These are phyloP conservation scores for Fragilariopsis cylindrus DNA, from an alignment of 108 stramenopile genomes.

Conservation along the genomic window DNA sequence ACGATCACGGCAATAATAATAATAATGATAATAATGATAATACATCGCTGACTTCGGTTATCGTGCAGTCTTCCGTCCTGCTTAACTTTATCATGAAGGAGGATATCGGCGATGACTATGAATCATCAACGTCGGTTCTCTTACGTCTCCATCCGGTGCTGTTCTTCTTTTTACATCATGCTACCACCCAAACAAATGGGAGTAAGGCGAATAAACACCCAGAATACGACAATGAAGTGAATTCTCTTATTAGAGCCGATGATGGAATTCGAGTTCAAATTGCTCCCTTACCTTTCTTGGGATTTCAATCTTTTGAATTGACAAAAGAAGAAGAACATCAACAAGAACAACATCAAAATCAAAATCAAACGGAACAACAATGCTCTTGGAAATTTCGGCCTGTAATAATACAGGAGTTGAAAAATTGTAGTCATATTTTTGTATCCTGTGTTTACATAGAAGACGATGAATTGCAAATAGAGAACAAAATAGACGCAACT, in stretches of 20 bases:
- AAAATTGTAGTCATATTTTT: background rate
- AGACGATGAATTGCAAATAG: background rate
- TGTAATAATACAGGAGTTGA: background rate
- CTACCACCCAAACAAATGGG: background rate
- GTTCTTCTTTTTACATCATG: conserved; percentile 12
- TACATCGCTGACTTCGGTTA: background rate
- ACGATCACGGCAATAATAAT: background rate
- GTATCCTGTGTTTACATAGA: background rate
- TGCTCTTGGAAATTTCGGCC: conserved; percentile 1
- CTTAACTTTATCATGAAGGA: background rate
- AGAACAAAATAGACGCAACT: background rate
- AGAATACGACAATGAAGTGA: no score
- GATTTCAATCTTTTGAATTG: conserved; percentile 6
- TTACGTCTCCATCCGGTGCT: conserved; percentile 9
- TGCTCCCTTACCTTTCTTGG: conserved; percentile 7
- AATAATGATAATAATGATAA: no score
- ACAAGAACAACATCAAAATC: background rate
- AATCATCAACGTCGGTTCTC: background rate
- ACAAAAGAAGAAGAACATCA: background rate
- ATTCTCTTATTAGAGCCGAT: no score
- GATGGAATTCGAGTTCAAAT: background rate
- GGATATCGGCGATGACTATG: background rate
- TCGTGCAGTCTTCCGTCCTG: background rate
- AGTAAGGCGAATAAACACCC: no score
- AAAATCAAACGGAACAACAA: background rate